phyloP scores from a whole-genome alignment of 164 flowering plant species.

The Aristolochia californica region DNA sequence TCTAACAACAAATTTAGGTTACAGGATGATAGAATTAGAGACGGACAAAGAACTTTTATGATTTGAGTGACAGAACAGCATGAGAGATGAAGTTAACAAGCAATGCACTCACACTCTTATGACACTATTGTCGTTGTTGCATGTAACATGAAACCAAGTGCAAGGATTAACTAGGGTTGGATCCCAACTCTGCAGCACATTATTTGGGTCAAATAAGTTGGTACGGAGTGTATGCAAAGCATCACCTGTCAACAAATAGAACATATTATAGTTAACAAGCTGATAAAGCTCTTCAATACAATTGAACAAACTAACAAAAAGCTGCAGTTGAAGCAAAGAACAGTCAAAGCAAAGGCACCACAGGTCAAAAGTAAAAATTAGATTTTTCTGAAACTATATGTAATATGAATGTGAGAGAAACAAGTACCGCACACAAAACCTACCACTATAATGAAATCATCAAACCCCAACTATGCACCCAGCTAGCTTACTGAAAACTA shows the following conservation, averaged over 20 bases:
- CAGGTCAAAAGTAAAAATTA: too few relatives aligned
- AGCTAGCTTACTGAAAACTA: too few relatives aligned
- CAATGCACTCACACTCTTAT: slow-evolving; percentile 64
- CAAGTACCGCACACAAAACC: too few relatives aligned
- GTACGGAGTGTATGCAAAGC: slow-evolving; percentile 64
- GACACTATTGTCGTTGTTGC: slow-evolving; percentile 88
- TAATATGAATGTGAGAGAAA: too few relatives aligned
- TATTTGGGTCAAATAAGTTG: slow-evolving; percentile 73
- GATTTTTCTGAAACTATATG: too few relatives aligned
- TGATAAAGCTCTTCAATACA: neutral
- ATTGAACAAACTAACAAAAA: neutral
- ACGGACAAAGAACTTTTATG: too few relatives aligned
- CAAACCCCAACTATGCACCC: too few relatives aligned
- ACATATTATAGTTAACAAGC: neutral
- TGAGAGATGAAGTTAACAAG: neutral
- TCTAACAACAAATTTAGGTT: neutral
- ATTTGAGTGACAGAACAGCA: too few relatives aligned
- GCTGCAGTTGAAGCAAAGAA: neutral
- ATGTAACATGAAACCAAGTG: slow-evolving; percentile 94
- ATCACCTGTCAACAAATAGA: slow-evolving; percentile 52
- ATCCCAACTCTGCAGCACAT: slow-evolving; percentile 93
- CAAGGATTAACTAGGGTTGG: slow-evolving; percentile 93
- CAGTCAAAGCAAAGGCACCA: too few relatives aligned
- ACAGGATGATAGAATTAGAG: neutral
- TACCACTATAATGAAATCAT: too few relatives aligned